Evolutionary conservation across 2,329 filamentous ascomycete species (phyloP).

Genomic region (Exophiala bonariae): DNA sequence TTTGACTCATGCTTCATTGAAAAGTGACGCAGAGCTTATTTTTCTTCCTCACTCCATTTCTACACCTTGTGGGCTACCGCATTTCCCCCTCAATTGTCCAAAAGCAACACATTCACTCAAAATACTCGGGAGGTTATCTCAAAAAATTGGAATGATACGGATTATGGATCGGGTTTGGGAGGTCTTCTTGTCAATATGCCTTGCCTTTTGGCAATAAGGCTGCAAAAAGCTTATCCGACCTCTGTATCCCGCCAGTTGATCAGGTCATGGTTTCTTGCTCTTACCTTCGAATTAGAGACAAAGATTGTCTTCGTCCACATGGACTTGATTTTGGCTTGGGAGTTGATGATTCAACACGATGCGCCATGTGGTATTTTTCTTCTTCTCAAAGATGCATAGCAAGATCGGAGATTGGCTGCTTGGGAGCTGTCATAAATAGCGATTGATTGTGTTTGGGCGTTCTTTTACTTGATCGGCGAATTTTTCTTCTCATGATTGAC

Average conservation of each 20-base stretch:
- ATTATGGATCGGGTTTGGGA: not conserved
- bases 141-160: constrained; percentile 1
- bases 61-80: not conserved
- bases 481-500: too few species aligned
- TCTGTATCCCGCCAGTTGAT: not conserved
- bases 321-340: not conserved
- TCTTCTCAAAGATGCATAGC: too few species aligned
- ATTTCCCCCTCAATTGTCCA: not conserved
- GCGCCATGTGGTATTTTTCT: too few species aligned
- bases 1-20: too few species aligned
- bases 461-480: too few species aligned
- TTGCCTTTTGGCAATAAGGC: not conserved
- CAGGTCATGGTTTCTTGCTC: not conserved
- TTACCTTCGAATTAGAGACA: constrained; percentile 1
- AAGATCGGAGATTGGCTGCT: too few species aligned
- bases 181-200: not conserved
- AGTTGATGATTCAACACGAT: not conserved
- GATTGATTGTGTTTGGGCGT: too few species aligned
- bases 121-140: not conserved
- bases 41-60: not conserved
- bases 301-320: constrained; percentile 2
- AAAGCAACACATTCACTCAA: not conserved
- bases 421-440: too few species aligned
- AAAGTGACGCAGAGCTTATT: not conserved
- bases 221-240: not conserved